These are phyloP conservation scores for Sphagnum contortum DNA, from an alignment of 225 moss, liverwort and hornwort genomes.

Conservation along the genomic window DNA sequence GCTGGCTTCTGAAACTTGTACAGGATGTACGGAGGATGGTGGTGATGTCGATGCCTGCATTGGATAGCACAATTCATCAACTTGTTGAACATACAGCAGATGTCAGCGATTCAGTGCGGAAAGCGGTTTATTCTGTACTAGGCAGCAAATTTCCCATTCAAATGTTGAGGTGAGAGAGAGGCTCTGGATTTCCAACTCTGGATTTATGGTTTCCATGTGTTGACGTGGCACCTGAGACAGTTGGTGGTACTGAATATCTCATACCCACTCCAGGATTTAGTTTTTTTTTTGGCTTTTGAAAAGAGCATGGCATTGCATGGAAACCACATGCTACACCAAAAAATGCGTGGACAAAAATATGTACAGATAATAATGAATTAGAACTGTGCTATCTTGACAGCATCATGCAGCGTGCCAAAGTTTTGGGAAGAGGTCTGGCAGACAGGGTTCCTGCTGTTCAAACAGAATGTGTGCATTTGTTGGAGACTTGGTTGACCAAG, in stretches of 20 bases:
- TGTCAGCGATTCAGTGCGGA: conserved; percentile 73
- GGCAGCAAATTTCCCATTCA: conserved; percentile 53
- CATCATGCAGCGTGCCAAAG: conserved; percentile 76
- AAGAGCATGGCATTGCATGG: no score
- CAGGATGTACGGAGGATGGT: conserved; percentile 97
- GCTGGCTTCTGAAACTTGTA: conserved; percentile 6
- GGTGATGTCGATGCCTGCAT: conserved; percentile 69
- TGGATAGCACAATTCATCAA: conserved; percentile 58
- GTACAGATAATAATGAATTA: no score
- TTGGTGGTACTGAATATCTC: background rate
- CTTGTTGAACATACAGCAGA: conserved; percentile 81
- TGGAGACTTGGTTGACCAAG: conserved; percentile 63
- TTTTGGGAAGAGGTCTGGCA: conserved; percentile 74
- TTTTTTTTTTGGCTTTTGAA: no score
- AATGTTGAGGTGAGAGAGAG: conserved; percentile 55
- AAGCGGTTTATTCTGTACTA: conserved; percentile 60
- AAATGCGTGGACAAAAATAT: no score
- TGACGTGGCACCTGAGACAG: background rate
- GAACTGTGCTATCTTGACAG: conserved; percentile 18
- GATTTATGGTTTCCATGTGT: conserved; percentile 9
- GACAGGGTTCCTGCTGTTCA: conserved; percentile 76
- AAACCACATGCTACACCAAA: no score
- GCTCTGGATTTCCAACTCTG: background rate
- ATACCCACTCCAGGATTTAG: background rate
- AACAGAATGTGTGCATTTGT: conserved; percentile 61